Percentiles rank a stretch among this genome's conserved stretches.
These are phyloP conservation scores for Manihot esculenta DNA, from an alignment of 441 rosid genomes.

Conservation along the genomic window DNA sequence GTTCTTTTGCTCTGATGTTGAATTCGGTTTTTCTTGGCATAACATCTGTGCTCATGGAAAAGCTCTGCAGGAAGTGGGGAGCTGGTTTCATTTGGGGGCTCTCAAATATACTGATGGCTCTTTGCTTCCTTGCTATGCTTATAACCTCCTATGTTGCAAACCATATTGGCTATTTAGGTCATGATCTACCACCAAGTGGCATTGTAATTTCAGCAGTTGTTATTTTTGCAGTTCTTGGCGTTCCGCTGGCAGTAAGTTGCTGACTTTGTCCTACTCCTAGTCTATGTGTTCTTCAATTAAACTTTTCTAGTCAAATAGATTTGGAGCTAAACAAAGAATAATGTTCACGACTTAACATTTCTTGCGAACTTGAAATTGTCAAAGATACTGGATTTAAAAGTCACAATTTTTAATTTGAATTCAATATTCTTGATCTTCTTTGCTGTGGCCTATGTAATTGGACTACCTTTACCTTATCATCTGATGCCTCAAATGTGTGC, in stretches of 20 bases:
- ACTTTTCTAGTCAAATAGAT: background rate
- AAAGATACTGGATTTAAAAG: background rate
- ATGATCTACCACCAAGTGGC: slow-evolving; percentile 65
- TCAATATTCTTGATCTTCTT: slow-evolving; percentile 2
- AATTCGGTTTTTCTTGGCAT: slow-evolving; percentile 85
- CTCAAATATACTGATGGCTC: slow-evolving; percentile 77
- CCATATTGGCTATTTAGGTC: slow-evolving; percentile 54
- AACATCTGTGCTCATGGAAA: slow-evolving; percentile 93
- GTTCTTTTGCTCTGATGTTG: slow-evolving; percentile 89
- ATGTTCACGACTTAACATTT: background rate
- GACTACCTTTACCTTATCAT: background rate
- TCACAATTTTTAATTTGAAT: slow-evolving; percentile 14
- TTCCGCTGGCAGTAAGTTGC: slow-evolving; percentile 85
- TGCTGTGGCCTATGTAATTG: slow-evolving; percentile 8
- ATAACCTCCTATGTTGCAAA: slow-evolving; percentile 56
- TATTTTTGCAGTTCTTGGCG: slow-evolving; percentile 78
- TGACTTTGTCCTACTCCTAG: slow-evolving; percentile 17
- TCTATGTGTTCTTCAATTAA: slow-evolving; percentile 1
- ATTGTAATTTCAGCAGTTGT: slow-evolving; percentile 60
- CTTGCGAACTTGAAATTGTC: background rate
- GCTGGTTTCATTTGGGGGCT: slow-evolving; percentile 96
- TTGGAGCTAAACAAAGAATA: background rate
- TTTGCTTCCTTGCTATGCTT: slow-evolving; percentile 86
- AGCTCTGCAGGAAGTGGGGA: slow-evolving; percentile 91
- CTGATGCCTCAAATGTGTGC: slow-evolving; percentile 2